These are phyloP conservation scores for Suhomyces wounanorum DNA, from an alignment of 1,139 yeast genomes.

Conservation along the genomic window DNA sequence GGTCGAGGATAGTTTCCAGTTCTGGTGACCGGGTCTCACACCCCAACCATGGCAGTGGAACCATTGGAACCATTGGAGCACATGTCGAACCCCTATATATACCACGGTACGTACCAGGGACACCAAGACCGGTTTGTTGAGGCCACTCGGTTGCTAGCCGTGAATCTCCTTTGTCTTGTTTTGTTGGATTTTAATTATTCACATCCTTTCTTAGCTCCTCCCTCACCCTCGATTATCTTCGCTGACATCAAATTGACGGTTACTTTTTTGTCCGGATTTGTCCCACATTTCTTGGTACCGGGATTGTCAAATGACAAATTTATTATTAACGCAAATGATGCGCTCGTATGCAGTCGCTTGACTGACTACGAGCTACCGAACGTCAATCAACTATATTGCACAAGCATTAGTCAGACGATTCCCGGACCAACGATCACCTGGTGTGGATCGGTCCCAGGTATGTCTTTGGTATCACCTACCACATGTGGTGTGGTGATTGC, in stretches of 20 bases:
- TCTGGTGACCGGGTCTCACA: too few species aligned
- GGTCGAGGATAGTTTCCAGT: too few species aligned
- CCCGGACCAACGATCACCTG: not conserved
- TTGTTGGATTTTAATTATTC: not conserved
- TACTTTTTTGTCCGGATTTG: constrained; percentile 2
- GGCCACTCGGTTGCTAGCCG: not conserved
- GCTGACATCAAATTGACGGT: constrained; percentile 2
- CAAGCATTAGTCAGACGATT: not conserved
- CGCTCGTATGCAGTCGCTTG: constrained; percentile 2
- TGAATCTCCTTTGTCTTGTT: not conserved
- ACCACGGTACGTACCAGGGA: too few species aligned
- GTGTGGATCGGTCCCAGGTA: not conserved
- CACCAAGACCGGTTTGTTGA: not conserved
- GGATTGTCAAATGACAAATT: constrained; percentile 5
- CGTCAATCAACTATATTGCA: constrained; percentile 2
- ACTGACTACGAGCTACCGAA: constrained; percentile 3
- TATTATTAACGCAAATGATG: not conserved
- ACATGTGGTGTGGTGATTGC: not conserved
- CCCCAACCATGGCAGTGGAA: too few species aligned
- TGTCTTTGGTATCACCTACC: not conserved
- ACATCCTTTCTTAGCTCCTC: not conserved
- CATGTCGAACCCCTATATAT: not conserved
- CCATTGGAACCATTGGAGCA: too few species aligned
- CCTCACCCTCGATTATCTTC: constrained; percentile 1
- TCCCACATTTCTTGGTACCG: constrained; percentile 6